Evolutionary conservation across 169 alveolate species (phyloP).

Genomic region (Neospora caninum): DNA sequence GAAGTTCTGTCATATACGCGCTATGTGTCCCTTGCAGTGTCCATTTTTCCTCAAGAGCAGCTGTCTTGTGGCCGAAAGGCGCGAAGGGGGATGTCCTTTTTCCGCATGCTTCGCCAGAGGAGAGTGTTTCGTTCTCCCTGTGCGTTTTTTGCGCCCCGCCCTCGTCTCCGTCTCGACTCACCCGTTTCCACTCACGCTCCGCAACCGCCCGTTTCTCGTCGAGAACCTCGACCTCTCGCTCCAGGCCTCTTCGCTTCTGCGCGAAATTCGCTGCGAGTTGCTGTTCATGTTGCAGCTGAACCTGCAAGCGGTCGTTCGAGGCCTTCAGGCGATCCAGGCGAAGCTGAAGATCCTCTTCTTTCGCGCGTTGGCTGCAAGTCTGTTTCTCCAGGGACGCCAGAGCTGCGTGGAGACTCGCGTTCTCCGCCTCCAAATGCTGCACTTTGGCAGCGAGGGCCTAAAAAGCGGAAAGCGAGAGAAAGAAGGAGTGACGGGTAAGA

Average conservation of each 20-base stretch:
- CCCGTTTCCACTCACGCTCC: conserved; percentile 15
- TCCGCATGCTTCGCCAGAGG: too few species aligned
- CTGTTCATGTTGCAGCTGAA: conserved; percentile 53
- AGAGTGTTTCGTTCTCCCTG: too few species aligned
- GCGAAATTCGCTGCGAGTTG: conserved; percentile 30
- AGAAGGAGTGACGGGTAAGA: neutral
- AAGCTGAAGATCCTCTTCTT: conserved; percentile 20
- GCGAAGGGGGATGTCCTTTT: too few species aligned
- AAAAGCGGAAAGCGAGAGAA: neutral
- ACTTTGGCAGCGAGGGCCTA: neutral
- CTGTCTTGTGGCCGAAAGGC: too few species aligned
- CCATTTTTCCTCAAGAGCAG: too few species aligned
- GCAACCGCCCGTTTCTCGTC: neutral
- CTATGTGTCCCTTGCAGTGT: too few species aligned
- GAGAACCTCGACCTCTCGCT: neutral
- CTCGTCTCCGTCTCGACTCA: neutral
- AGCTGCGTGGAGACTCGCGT: neutral
- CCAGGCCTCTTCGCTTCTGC: neutral
- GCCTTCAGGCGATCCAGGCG: conserved; percentile 29
- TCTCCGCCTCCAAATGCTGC: neutral
- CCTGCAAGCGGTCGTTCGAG: conserved; percentile 17
- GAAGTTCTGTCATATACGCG: too few species aligned
- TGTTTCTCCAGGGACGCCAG: neutral
- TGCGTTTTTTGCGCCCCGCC: too few species aligned
- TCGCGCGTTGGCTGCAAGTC: neutral